phyloP scores from a whole-genome alignment of 352 stramenopile genomes.

The Pythium brassicae region DNA sequence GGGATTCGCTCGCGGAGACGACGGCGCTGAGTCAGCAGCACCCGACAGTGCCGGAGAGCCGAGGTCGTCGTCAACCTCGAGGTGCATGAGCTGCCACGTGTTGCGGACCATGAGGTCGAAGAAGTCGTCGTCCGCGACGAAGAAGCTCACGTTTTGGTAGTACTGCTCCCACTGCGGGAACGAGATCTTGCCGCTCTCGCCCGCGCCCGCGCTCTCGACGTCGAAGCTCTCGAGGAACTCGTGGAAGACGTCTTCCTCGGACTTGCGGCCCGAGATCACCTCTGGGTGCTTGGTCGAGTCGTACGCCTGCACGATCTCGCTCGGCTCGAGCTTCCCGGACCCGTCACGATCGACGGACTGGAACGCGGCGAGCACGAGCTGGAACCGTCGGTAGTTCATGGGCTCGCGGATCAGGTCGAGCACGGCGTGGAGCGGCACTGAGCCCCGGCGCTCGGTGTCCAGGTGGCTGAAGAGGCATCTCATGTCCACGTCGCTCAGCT shows the following conservation, averaged over 20 bases:
- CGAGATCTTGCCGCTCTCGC: constrained; percentile 28
- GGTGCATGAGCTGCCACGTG: constrained; percentile 58
- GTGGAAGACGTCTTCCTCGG: constrained; percentile 58
- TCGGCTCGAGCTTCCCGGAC: constrained; percentile 38
- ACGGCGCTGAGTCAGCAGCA: neutral
- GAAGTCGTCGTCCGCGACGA: constrained; percentile 85
- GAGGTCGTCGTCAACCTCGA: constrained; percentile 6
- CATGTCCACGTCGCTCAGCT: constrained; percentile 66
- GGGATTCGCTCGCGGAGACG: neutral
- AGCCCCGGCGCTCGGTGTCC: constrained; percentile 66
- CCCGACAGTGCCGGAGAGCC: neutral
- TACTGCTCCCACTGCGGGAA: constrained; percentile 69
- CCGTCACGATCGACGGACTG: constrained; percentile 53
- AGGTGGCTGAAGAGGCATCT: constrained; percentile 74
- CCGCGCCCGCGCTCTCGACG: constrained; percentile 25
- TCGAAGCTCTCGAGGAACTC: constrained; percentile 80
- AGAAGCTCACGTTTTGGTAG: constrained; percentile 88
- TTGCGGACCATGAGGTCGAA: constrained; percentile 90
- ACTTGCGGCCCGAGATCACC: constrained; percentile 54
- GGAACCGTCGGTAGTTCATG: constrained; percentile 61
- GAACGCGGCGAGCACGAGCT: constrained; percentile 79
- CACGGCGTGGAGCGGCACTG: constrained; percentile 73
- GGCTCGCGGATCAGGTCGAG: constrained; percentile 80
- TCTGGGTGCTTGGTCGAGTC: constrained; percentile 70
- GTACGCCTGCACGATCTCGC: constrained; percentile 62